Evolutionary conservation across 2,329 filamentous ascomycete genomes (phyloP).

Genomic region (Xylariaceae sp.): DNA sequence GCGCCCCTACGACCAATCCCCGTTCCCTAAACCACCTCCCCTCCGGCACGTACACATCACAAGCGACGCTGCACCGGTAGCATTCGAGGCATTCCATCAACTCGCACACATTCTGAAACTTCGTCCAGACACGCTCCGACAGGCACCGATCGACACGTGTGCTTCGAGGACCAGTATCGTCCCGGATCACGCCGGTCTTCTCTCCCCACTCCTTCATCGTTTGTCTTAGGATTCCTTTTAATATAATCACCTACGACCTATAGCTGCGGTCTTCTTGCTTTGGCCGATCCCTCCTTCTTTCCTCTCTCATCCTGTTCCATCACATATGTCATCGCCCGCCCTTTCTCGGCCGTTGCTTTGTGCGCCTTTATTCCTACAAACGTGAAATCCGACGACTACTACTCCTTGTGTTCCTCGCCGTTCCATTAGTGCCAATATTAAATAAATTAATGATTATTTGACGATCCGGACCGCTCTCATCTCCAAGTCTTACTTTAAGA

Average conservation of each 20-base stretch:
- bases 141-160: neutral
- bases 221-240: too few species aligned
- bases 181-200: too few species aligned
- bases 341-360: neutral
- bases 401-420: neutral
- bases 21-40: neutral
- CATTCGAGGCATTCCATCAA: neutral
- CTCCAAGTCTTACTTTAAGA: neutral
- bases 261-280: neutral
- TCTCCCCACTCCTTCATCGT: too few species aligned
- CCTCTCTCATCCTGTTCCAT: neutral
- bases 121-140: neutral
- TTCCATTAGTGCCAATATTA: too few species aligned
- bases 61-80: neutral
- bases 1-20: too few species aligned
- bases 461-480: neutral
- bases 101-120: neutral
- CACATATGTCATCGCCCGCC: neutral
- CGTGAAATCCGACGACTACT: neutral
- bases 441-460: neutral
- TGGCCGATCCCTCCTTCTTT: neutral
- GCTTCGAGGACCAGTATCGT: too few species aligned
- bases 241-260: too few species aligned
- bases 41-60: neutral
- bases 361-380: neutral